A percentile compares a stretch with the other conserved stretches of the same genome.
phyloP scores from a whole-genome alignment of 2,329 filamentous ascomycete genomes.

The Aspergillus awamori region DNA sequence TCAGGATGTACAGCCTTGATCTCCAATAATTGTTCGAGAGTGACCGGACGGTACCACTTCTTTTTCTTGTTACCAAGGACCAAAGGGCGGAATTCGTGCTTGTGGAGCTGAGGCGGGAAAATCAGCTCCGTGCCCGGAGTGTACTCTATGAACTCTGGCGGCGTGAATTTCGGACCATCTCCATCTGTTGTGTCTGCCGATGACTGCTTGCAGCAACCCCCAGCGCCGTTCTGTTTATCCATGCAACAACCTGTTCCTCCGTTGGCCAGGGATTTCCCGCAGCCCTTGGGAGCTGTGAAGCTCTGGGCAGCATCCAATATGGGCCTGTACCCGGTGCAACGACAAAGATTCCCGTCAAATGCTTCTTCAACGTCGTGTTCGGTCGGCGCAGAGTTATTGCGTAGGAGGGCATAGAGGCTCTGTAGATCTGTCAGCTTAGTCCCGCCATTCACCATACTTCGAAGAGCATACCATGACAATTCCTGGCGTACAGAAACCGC shows the following conservation, averaged over 20 bases:
- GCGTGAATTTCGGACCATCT: conserved; percentile 66
- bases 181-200: conserved; percentile 48
- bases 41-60: conserved; percentile 89
- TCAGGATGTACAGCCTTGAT: conserved; percentile 85
- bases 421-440: conserved; percentile 28
- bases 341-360: conserved; percentile 93
- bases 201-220: conserved; percentile 69
- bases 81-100: conserved; percentile 78
- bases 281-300: conserved; percentile 62
- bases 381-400: conserved; percentile 77
- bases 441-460: neutral
- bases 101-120: conserved; percentile 82
- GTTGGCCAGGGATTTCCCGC: conserved; percentile 59
- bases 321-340: conserved; percentile 92
- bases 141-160: conserved; percentile 91
- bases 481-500: conserved; percentile 92
- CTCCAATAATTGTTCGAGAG: conserved; percentile 80
- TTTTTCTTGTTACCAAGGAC: conserved; percentile 94
- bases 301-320: conserved; percentile 93
- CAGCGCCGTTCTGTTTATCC: conserved; percentile 61
- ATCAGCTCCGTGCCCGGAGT: conserved; percentile 93
- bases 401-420: conserved; percentile 89
- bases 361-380: conserved; percentile 90
- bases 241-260: conserved; percentile 72
- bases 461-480: conserved; percentile 77